Evolutionary conservation across 192 early-diverging fungal species (phyloP).

Genomic region (Geranomyces michiganensis): DNA sequence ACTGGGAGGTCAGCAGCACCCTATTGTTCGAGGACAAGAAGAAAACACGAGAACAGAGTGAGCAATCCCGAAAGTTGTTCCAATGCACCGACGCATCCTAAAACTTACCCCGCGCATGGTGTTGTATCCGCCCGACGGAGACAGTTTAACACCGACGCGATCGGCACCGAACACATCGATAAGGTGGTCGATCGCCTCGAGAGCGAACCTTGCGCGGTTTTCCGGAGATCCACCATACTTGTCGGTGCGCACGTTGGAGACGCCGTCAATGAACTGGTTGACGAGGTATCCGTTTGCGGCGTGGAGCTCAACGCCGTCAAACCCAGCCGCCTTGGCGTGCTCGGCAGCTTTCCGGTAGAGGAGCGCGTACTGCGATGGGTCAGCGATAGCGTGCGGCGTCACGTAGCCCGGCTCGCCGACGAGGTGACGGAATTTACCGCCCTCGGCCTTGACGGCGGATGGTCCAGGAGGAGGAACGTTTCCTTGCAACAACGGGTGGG

Average conservation of each 20-base stretch:
- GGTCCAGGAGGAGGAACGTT: slow-evolving; percentile 52
- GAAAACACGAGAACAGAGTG: no score
- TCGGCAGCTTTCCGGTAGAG: slow-evolving; percentile 67
- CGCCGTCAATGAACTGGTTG: slow-evolving; percentile 76
- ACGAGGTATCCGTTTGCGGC: slow-evolving; percentile 90
- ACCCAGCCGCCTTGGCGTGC: slow-evolving; percentile 70
- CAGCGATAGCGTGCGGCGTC: slow-evolving; percentile 54
- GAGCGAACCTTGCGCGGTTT: slow-evolving; percentile 77
- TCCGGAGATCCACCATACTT: slow-evolving; percentile 89
- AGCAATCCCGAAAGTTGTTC: no score
- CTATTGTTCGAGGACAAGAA: neutral
- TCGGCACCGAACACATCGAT: slow-evolving; percentile 22
- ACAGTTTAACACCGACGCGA: slow-evolving; percentile 33
- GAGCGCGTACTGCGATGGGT: slow-evolving; percentile 57
- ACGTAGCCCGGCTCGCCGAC: slow-evolving; percentile 36
- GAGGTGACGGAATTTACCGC: slow-evolving; percentile 31
- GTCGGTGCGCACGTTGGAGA: slow-evolving; percentile 87
- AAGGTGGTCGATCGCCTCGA: slow-evolving; percentile 68
- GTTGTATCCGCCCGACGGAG: slow-evolving; percentile 38
- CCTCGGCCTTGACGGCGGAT: slow-evolving; percentile 82
- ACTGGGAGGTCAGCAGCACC: neutral
- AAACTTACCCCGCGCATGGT: slow-evolving; percentile 31
- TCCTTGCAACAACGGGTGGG: slow-evolving; percentile 64
- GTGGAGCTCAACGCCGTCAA: slow-evolving; percentile 91
- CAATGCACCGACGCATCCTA: no score